Conservation (phyloP, 495 filamentous ascomycete genomes). For the Penicillium antarcticum region DNA sequence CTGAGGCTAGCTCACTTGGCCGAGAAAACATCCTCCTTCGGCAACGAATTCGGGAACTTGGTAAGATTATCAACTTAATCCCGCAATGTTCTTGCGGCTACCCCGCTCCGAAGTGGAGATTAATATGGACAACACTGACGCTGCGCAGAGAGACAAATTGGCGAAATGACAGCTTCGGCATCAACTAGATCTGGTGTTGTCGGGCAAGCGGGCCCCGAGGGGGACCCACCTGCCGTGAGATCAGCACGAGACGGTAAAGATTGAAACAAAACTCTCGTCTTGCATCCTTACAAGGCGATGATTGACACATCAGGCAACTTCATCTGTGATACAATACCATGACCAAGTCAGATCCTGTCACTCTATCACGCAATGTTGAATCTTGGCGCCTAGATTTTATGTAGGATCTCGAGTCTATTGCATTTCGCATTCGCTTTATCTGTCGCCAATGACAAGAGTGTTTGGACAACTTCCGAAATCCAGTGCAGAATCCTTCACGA, state of each 20-base stretch:
- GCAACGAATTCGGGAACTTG: constrained; percentile 76
- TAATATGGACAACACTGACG: constrained; percentile 2
- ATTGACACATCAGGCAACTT: not conserved
- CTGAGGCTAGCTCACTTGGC: constrained; percentile 80
- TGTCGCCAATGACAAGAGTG: not conserved
- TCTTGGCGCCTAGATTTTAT: not conserved
- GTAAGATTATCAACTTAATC: constrained; percentile 20
- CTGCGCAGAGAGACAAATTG: constrained; percentile 34
- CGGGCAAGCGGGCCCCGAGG: constrained; percentile 24
- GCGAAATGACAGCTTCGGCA: constrained; percentile 24
- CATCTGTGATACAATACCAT: not conserved
- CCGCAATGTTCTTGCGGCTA: not conserved
- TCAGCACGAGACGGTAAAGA: constrained; percentile 24
- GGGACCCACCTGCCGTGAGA: constrained; percentile 19
- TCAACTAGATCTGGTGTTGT: constrained; percentile 9
- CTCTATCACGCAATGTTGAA: not conserved
- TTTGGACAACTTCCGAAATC: too few species aligned
- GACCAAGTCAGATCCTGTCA: not conserved
- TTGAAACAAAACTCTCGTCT: constrained; percentile 5
- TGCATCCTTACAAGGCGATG: not conserved
- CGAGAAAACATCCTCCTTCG: constrained; percentile 94
- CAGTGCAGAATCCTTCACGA: too few species aligned
- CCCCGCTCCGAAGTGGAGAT: constrained; percentile 3
- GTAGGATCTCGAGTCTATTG: not conserved
- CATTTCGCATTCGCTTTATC: not conserved